Base-by-base conservation (phyloP, 2,329 filamentous ascomycete species). In the Penicillium sp. region DNA sequence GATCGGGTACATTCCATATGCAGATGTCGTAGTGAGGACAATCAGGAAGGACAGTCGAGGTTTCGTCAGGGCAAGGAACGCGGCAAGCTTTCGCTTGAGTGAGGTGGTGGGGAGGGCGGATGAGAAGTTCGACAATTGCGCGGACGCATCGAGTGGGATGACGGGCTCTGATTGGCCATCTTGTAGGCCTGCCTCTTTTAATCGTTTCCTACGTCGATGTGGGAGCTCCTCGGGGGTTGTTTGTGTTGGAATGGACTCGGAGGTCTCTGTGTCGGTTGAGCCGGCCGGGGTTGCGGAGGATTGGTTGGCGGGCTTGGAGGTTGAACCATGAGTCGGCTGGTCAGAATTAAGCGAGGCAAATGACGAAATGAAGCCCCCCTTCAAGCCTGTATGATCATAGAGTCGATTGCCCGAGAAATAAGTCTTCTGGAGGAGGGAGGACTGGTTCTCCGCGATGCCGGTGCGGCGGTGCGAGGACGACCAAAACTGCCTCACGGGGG, bases 1-100 rank as follows among this genome's bases (percentile, higher is more conserved):
- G 2, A 96, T 90, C 0, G 94, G 94, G 72, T 97, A 99, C 52
- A 99, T 81, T 14, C 91, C 91, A 74, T 97, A 99, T 3, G 93
- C 85, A 2, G 90, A 89, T 72, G 94, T 96, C 24, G 93, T 91
- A 0, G 91, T 91, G 44, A 99, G 86, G 28, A 96, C 89, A 58
- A 99, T 89, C 43, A 99, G 86, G 65, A 95, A 89, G 7, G 91
- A 93, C 45, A 99, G 86, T 49, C 93, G 91, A 3, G 94, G 94
- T 72, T 99, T 99, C n/a, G 92, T 89, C 62, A 99, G 87, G 23
- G 94, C 90, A 59, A 99, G 87, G 66, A 91, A 91, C 26, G 91
- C 87, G 19, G 92, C 90, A 60, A 94, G 70, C 51, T 85, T 82
- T 53, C 92, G 90, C 57, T 81, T 81, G 39, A 86, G 63, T 19